Conservation (phyloP, 192 early-diverging fungal genomes). For the Entomortierella lignicola region DNA sequence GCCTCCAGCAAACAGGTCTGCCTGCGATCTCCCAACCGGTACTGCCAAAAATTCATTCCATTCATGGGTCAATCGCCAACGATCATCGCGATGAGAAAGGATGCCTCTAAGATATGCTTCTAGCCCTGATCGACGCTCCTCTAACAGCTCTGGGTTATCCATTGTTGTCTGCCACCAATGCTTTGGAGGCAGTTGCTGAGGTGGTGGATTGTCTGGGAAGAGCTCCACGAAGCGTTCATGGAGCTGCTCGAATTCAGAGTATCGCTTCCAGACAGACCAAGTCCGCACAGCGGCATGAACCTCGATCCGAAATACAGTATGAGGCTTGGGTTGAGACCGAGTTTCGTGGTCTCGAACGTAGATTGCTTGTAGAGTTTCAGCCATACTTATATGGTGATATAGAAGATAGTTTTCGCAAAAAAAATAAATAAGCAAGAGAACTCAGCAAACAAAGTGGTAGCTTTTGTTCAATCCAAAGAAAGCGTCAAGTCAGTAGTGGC, state of each 20-base stretch:
- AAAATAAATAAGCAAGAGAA: too few relatives aligned
- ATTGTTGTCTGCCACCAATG: conserved; percentile 71
- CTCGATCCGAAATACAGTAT: conserved; percentile 79
- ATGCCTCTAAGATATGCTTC: conserved; percentile 85
- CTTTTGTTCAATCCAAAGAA: too few relatives aligned
- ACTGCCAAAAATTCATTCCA: conserved; percentile 85
- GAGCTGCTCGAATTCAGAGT: conserved; percentile 85
- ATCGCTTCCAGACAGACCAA: conserved; percentile 90
- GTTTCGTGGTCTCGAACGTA: conserved; percentile 64
- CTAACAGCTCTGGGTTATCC: conserved; percentile 70
- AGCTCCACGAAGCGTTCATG: conserved; percentile 68
- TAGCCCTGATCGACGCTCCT: conserved; percentile 80
- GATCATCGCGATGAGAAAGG: conserved; percentile 73
- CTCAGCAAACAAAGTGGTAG: background rate
- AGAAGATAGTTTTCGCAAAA: background rate
- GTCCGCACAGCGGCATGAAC: conserved; percentile 82
- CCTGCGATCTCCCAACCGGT: conserved; percentile 59
- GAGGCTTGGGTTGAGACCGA: conserved; percentile 67
- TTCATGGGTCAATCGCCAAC: conserved; percentile 77
- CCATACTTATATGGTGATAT: conserved; percentile 53
- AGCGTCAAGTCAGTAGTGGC: too few relatives aligned
- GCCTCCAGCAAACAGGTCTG: conserved; percentile 33
- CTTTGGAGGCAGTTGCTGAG: conserved; percentile 78
- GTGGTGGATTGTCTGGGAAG: conserved; percentile 74
- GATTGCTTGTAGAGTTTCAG: conserved; percentile 68